phyloP scores from a whole-genome alignment of 192 early-diverging fungal genomes.

The Umbelopsis sp. region DNA sequence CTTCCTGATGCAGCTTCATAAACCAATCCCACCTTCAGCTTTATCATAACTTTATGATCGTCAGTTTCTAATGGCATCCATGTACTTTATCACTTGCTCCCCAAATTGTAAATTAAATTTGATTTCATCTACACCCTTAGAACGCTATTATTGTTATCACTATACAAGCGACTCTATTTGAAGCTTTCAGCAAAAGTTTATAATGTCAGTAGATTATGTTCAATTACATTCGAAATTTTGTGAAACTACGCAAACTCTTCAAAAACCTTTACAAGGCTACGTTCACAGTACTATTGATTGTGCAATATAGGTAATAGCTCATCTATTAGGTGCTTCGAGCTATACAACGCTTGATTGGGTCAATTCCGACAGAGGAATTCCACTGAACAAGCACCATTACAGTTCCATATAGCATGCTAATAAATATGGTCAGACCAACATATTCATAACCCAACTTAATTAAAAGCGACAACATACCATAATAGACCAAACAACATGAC shows the following conservation, averaged over 20 bases:
- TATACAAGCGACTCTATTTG: not conserved
- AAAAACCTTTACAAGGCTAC: not conserved
- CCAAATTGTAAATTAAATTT: not conserved
- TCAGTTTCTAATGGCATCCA: not conserved
- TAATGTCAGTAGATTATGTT: not conserved
- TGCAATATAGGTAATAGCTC: too few relatives aligned
- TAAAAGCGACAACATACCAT: slow-evolving; percentile 22
- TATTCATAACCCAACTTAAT: not conserved
- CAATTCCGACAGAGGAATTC: slow-evolving; percentile 26
- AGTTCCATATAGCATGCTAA: slow-evolving; percentile 31
- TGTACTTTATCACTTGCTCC: not conserved
- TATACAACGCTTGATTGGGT: slow-evolving; percentile 27
- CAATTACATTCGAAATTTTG: not conserved
- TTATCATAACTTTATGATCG: too few relatives aligned
- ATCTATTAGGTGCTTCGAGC: slow-evolving; percentile 2
- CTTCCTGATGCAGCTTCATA: not conserved
- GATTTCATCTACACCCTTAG: too few relatives aligned
- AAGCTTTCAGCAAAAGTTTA: not conserved
- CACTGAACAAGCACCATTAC: slow-evolving; percentile 22
- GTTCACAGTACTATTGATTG: too few relatives aligned
- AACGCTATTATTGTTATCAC: too few relatives aligned
- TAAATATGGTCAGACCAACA: not conserved
- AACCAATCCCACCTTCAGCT: not conserved
- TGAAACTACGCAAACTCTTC: not conserved
- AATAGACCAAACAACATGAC: slow-evolving; percentile 65